phyloP scores from a whole-genome alignment of 495 filamentous ascomycete species.

The Hypoxylon lenormandii region DNA sequence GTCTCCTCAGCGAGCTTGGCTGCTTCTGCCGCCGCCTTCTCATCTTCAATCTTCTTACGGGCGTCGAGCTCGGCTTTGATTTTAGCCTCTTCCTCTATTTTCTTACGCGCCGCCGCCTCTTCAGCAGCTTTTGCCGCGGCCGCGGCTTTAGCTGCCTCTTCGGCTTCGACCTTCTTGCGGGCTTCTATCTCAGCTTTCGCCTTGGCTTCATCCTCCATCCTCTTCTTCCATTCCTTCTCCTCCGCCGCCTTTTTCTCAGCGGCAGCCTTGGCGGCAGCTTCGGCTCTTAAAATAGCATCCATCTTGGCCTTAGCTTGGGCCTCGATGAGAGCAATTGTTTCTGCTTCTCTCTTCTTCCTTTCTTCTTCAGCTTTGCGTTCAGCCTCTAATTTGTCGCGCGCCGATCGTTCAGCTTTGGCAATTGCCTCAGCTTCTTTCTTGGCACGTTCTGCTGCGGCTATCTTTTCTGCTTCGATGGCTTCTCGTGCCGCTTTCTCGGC shows the following conservation, averaged over 20 bases:
- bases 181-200: conserved; percentile 51
- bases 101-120: conserved; percentile 42
- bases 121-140: conserved; percentile 41
- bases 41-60: conserved; percentile 57
- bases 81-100: conserved; percentile 54
- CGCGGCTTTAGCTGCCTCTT: conserved; percentile 46
- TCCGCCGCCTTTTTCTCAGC: conserved; percentile 60
- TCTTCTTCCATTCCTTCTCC: conserved; percentile 61
- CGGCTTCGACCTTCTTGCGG: conserved; percentile 51
- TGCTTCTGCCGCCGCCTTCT: conserved; percentile 47
- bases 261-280: conserved; percentile 56
- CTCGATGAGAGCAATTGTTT: conserved; percentile 59
- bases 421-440: conserved; percentile 47
- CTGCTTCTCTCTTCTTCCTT: conserved; percentile 64
- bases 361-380: conserved; percentile 65
- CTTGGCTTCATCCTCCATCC: conserved; percentile 53
- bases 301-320: conserved; percentile 55
- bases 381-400: conserved; percentile 53
- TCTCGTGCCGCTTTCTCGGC: conserved; percentile 59
- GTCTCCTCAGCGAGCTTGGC: conserved; percentile 51
- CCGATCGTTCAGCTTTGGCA: conserved; percentile 51
- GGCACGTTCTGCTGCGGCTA: conserved; percentile 50
- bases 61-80: conserved; percentile 60
- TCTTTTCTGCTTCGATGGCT: conserved; percentile 54
- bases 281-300: conserved; percentile 57